Evolutionary conservation across 2,329 filamentous ascomycete genomes (phyloP).

Genomic region (Emergomyces pasteurianus): DNA sequence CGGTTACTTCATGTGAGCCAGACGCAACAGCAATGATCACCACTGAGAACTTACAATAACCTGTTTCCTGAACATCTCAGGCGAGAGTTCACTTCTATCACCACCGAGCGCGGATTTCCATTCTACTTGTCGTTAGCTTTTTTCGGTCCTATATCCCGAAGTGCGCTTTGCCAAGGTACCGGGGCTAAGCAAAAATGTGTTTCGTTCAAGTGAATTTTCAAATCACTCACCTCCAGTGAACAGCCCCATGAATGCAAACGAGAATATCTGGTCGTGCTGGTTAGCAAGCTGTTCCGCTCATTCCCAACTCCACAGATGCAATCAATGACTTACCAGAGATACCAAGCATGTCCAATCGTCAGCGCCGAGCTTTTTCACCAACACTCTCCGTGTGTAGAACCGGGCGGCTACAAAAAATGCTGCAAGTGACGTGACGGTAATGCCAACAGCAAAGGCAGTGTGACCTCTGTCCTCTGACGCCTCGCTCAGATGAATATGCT

Average conservation of each 20-base stretch:
- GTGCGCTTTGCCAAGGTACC: too few relatives aligned
- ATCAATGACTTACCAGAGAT: conserved; percentile 17
- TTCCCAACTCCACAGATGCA: not conserved
- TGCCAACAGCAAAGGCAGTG: not conserved
- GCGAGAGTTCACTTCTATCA: not conserved
- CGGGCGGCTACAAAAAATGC: conserved; percentile 25
- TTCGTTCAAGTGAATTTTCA: not conserved
- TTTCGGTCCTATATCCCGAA: not conserved
- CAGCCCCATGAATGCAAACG: conserved; percentile 21
- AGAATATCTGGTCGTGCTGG: conserved; percentile 14
- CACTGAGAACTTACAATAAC: conserved; percentile 1
- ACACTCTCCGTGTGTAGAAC: conserved; percentile 26
- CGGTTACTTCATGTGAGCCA: not conserved
- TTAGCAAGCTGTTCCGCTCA: not conserved
- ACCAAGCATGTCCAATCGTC: conserved; percentile 29
- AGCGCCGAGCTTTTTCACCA: conserved; percentile 24
- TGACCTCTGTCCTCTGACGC: not conserved
- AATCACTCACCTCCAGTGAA: conserved; percentile 18
- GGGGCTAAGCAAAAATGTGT: not conserved
- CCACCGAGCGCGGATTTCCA: not conserved
- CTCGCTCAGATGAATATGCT: not conserved
- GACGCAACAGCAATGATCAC: not conserved
- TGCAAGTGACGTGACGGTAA: conserved; percentile 21
- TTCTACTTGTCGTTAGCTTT: not conserved
- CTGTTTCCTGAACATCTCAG: conserved; percentile 2